phyloP scores from a whole-genome alignment of 306 rosid genomes.

The Acacia confusa region DNA sequence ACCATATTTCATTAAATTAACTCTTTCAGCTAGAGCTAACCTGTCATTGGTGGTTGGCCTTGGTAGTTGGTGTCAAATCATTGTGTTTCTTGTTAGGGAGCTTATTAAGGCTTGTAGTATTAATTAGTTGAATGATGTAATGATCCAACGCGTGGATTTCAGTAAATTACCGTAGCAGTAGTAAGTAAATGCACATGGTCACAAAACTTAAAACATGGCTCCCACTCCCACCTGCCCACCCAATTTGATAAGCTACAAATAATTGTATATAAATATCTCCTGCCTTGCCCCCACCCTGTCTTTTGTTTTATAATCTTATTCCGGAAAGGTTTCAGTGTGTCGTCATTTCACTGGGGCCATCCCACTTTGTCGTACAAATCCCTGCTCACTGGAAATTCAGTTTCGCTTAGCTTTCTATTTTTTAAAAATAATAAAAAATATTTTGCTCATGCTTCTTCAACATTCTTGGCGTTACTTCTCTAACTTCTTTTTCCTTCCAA shows the following conservation, averaged over 20 bases:
- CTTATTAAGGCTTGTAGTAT: no score
- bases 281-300: neutral
- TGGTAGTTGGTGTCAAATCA: no score
- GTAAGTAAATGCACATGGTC: neutral
- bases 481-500: no score
- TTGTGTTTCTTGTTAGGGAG: neutral
- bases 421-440: no score
- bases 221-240: neutral
- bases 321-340: neutral
- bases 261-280: neutral
- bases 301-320: neutral
- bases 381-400: no score
- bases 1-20: fast-evolving
- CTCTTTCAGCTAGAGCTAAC: fast-evolving
- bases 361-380: no score
- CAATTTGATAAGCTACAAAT: neutral
- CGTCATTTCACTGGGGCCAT: neutral
- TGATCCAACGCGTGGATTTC: neutral
- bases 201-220: neutral
- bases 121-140: neutral
- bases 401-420: no score
- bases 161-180: neutral
- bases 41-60: no score
- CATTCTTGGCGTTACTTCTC: no score
- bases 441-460: no score